These are phyloP conservation scores for Carex kokanica DNA, from an alignment of 176 grass and related monocot genomes.

Conservation along the genomic window DNA sequence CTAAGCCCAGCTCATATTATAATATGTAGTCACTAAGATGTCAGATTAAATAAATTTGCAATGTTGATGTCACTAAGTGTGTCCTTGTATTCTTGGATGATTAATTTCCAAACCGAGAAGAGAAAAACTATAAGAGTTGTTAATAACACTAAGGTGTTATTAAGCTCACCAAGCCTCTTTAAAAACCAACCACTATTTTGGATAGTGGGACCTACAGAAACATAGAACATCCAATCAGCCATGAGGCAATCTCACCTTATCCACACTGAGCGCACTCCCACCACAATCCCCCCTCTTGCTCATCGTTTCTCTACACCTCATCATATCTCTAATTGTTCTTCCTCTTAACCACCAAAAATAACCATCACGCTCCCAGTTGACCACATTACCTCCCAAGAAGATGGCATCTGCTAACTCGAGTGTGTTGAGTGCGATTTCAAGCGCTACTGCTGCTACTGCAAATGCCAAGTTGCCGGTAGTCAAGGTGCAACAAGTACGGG, in stretches of 20 bases:
- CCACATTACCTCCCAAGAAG: background rate
- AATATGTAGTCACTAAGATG: background rate
- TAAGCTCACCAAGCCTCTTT: background rate
- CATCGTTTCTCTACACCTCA: constrained; percentile 1
- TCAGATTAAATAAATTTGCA: background rate
- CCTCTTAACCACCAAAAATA: constrained; percentile 42
- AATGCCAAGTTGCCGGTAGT: constrained; percentile 21
- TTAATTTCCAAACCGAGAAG: background rate
- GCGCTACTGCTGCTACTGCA: background rate
- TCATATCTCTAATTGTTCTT: background rate
- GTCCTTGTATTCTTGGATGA: background rate
- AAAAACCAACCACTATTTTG: constrained; percentile 22
- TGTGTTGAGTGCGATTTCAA: constrained; percentile 34
- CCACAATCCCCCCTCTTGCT: constrained; percentile 33
- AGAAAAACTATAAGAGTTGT: background rate
- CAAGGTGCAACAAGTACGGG: constrained; percentile 25
- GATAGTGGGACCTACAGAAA: constrained; percentile 34
- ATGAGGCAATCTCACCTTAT: constrained; percentile 85
- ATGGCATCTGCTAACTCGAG: constrained; percentile 75
- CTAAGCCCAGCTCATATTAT: no score
- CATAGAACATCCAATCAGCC: constrained; percentile 39
- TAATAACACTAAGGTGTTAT: no score
- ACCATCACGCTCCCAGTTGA: constrained; percentile 8
- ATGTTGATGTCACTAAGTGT: background rate
- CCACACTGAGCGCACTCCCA: constrained; percentile 43